These are phyloP conservation scores for Malus hybrid DNA, from an alignment of 331 rosid species.

Conservation along the genomic window DNA sequence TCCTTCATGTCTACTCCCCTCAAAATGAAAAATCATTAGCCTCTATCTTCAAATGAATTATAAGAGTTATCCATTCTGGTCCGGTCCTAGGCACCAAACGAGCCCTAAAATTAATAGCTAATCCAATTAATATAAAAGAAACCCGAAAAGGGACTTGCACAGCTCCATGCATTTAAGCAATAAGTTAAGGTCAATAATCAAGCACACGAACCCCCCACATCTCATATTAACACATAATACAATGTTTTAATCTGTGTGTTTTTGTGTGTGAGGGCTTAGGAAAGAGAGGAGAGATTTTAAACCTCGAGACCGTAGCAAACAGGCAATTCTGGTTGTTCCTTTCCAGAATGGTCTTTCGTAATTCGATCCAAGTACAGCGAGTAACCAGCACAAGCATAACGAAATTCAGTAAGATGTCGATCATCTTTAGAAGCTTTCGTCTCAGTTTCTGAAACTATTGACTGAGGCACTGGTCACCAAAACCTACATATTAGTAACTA, in stretches of 20 bases:
- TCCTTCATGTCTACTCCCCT: no score
- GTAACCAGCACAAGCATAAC: conserved; percentile 6
- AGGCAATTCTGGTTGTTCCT: neutral
- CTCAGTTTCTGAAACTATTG: neutral
- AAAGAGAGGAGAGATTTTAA: neutral
- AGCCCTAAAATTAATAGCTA: neutral
- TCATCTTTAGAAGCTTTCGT: neutral
- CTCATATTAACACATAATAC: neutral
- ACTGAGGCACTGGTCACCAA: neutral
- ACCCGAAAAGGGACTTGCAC: neutral
- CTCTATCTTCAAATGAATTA: no score
- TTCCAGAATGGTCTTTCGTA: neutral
- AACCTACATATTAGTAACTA: neutral
- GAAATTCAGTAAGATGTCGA: neutral
- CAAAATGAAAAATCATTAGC: no score
- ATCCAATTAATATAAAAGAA: neutral
- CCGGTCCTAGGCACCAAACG: no score
- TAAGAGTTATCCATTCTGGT: no score
- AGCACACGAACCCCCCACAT: neutral
- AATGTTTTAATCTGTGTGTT: neutral
- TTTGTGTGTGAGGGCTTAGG: neutral
- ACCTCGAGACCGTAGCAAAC: conserved; percentile 6
- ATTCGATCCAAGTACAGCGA: neutral
- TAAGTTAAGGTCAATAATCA: neutral
- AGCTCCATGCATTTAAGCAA: neutral